Evolutionary conservation across 2,329 filamentous ascomycete genomes (phyloP).

Genomic region (Penicillium italicum): DNA sequence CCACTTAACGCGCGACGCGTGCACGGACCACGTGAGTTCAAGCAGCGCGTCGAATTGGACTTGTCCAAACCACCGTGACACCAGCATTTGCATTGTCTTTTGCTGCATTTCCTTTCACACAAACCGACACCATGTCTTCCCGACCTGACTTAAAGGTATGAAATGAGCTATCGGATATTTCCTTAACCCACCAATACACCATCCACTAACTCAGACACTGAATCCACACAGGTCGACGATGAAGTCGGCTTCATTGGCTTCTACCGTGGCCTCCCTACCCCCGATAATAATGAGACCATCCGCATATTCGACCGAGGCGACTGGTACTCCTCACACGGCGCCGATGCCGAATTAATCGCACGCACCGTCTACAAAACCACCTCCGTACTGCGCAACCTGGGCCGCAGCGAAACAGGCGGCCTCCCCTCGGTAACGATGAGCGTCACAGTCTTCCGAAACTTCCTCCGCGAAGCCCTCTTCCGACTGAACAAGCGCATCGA

Average conservation of each 20-base stretch:
- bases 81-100: constrained; percentile 8
- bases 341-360: constrained; percentile 48
- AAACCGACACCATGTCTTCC: constrained; percentile 58
- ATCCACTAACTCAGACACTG: constrained; percentile 6
- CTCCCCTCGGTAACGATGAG: constrained; percentile 94
- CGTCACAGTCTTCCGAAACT: constrained; percentile 89
- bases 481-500: constrained; percentile 86
- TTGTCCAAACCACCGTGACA: constrained; percentile 10
- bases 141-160: constrained; percentile 67
- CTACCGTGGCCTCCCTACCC: constrained; percentile 77
- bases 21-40: constrained; percentile 30
- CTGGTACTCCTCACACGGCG: constrained; percentile 71
- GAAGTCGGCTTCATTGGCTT: constrained; percentile 95
- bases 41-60: constrained; percentile 25
- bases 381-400: constrained; percentile 86
- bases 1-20: constrained; percentile 34
- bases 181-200: background rate
- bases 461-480: constrained; percentile 90
- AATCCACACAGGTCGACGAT: constrained; percentile 71
- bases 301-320: constrained; percentile 92
- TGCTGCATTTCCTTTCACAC: constrained; percentile 11
- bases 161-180: background rate
- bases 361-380: constrained; percentile 93
- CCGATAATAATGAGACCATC: constrained; percentile 63
- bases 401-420: constrained; percentile 76